These are phyloP conservation scores for Cryphonectria nitschkei DNA, from an alignment of 2,329 filamentous ascomycete species.

Conservation along the genomic window DNA sequence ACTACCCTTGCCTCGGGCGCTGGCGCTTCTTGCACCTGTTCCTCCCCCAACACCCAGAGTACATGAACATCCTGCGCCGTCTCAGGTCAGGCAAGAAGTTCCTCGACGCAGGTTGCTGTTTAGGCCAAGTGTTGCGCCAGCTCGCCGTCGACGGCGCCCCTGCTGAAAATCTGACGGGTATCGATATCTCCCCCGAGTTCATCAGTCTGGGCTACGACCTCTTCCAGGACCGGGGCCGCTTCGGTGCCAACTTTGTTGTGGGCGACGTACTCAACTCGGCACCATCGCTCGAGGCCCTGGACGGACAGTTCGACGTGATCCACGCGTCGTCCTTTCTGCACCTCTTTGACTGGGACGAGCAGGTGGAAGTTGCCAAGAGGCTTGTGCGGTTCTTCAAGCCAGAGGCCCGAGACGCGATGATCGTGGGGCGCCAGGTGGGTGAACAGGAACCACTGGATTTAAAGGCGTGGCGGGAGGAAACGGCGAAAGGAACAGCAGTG, in stretches of 20 bases:
- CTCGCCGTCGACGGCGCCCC: constrained; percentile 41
- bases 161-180: constrained; percentile 33
- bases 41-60: constrained; percentile 37
- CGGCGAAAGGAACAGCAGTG: constrained; percentile 17
- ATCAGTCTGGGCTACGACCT: too few species aligned
- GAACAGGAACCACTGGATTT: constrained; percentile 31
- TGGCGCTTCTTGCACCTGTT: constrained; percentile 45
- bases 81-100: constrained; percentile 36
- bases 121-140: constrained; percentile 45
- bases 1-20: constrained; percentile 44
- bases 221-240: constrained; percentile 33
- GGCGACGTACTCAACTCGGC: constrained; percentile 35
- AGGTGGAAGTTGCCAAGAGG: constrained; percentile 34
- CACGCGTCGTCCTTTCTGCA: too few species aligned
- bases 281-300: constrained; percentile 28
- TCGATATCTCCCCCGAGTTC: too few species aligned
- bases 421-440: constrained; percentile 38
- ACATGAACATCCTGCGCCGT: constrained; percentile 36
- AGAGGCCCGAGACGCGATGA: constrained; percentile 29
- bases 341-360: constrained; percentile 35
- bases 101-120: constrained; percentile 49
- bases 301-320: constrained; percentile 30
- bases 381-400: constrained; percentile 35
- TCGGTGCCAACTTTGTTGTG: constrained; percentile 31
- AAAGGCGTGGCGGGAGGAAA: constrained; percentile 20